These are phyloP conservation scores for Hirschfeldia incana DNA, from an alignment of 345 rosid genomes.

Conservation along the genomic window DNA sequence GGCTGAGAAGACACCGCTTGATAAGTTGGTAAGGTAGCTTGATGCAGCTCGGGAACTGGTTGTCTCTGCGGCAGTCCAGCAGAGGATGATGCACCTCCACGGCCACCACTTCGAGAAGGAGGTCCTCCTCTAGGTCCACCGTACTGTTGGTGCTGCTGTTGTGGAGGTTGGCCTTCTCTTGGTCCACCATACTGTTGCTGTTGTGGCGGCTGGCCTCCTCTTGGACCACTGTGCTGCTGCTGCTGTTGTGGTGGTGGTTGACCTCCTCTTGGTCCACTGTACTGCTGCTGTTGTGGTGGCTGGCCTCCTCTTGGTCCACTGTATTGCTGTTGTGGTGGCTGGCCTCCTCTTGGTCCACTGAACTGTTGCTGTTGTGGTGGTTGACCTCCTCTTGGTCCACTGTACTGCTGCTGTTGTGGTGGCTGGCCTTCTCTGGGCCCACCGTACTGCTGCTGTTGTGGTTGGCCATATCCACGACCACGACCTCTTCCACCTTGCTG, in stretches of 20 bases:
- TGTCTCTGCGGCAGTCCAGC: constrained; percentile 61
- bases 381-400: too few relatives aligned
- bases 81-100: constrained; percentile 61
- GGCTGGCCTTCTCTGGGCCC: too few relatives aligned
- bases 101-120: constrained; percentile 59
- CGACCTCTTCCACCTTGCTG: constrained; percentile 65
- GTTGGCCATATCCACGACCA: constrained; percentile 59
- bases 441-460: constrained; percentile 23
- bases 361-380: constrained; percentile 46
- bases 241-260: too few relatives aligned
- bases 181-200: not conserved
- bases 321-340: too few relatives aligned
- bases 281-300: too few relatives aligned
- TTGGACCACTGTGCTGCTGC: not conserved
- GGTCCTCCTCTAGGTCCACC: constrained; percentile 56
- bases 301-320: too few relatives aligned
- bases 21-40: too few relatives aligned
- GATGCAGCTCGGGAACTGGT: constrained; percentile 88
- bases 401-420: not conserved
- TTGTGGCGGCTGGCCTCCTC: not conserved
- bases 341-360: constrained; percentile 32
- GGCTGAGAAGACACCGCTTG: constrained; percentile 62
- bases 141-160: constrained; percentile 18
- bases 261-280: too few relatives aligned
- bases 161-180: constrained; percentile 17